phyloP scores from a whole-genome alignment of 345 rosid genomes.

The Clausena lansium region DNA sequence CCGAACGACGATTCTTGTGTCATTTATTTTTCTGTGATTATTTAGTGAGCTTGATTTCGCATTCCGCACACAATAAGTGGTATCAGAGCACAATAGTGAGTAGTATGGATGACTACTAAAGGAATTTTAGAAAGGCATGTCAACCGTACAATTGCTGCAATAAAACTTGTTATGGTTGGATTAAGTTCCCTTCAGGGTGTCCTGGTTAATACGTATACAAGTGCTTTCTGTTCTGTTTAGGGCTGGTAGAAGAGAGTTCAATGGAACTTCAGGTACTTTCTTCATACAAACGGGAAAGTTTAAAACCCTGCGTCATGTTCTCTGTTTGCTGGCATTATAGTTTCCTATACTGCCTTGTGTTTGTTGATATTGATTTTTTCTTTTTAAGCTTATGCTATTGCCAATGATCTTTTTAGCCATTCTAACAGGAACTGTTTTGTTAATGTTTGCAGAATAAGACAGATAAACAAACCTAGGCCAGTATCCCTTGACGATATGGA shows the following conservation, averaged over 20 bases:
- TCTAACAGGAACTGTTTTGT: background rate
- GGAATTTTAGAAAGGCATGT: conserved; percentile 1
- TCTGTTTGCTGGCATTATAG: background rate
- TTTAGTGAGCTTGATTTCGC: too few relatives aligned
- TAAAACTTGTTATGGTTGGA: background rate
- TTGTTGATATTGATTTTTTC: background rate
- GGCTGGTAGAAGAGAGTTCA: background rate
- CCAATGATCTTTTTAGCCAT: background rate
- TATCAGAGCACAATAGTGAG: too few relatives aligned
- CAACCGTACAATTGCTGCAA: background rate
- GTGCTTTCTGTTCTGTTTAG: background rate
- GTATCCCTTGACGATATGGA: conserved; percentile 67
- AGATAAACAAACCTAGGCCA: conserved; percentile 78
- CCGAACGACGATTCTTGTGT: too few relatives aligned
- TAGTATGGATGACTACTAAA: background rate
- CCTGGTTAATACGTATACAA: background rate
- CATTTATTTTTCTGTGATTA: too few relatives aligned
- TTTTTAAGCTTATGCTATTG: background rate
- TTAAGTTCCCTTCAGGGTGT: background rate
- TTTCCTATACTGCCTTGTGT: background rate
- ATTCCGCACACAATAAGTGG: too few relatives aligned
- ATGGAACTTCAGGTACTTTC: background rate
- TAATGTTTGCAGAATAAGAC: conserved; percentile 49
- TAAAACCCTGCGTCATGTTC: conserved; percentile 5
- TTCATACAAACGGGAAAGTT: background rate